Conservation (phyloP, 495 filamentous ascomycete genomes). For the Lepraria neglecta region DNA sequence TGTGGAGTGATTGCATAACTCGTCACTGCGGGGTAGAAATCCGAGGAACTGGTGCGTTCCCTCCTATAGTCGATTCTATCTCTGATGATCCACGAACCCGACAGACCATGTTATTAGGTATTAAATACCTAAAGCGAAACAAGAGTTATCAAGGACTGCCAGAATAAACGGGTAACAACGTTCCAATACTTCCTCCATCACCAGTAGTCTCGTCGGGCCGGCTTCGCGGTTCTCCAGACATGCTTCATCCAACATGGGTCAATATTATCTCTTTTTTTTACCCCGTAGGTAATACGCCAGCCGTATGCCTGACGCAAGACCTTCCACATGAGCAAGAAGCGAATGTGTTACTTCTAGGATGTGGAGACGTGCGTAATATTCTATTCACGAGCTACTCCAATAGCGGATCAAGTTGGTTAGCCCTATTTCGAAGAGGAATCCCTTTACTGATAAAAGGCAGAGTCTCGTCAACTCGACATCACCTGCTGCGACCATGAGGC, state of each 20-base stretch:
- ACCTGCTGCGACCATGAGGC: slow-evolving; percentile 47
- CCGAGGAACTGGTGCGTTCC: slow-evolving; percentile 11
- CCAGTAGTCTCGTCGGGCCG: neutral
- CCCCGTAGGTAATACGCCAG: slow-evolving; percentile 46
- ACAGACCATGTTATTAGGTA: neutral
- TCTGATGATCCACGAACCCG: slow-evolving; percentile 1
- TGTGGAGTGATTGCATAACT: slow-evolving; percentile 13
- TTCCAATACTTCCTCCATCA: neutral
- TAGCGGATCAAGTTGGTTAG: slow-evolving; percentile 21
- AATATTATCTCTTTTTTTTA: slow-evolving; percentile 32
- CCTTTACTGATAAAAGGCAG: slow-evolving; percentile 18
- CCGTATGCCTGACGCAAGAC: slow-evolving; percentile 42
- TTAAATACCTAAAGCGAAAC: neutral
- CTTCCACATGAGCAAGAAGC: slow-evolving; percentile 41
- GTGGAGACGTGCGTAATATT: slow-evolving; percentile 47
- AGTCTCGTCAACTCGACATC: slow-evolving; percentile 30
- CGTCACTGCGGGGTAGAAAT: slow-evolving; percentile 19
- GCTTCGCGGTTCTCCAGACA: slow-evolving; percentile 13
- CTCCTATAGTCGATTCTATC: neutral
- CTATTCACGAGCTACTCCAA: slow-evolving; percentile 43
- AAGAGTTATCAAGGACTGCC: neutral
- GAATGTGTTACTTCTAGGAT: slow-evolving; percentile 46
- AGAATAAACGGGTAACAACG: neutral
- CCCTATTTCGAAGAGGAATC: slow-evolving; percentile 1
- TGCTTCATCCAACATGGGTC: slow-evolving; percentile 13